A percentile compares a stretch with the other conserved stretches of the same genome.
Evolutionary conservation across 2,329 filamentous ascomycete genomes (phyloP).

Genomic region (Lachnellula hyalina): DNA sequence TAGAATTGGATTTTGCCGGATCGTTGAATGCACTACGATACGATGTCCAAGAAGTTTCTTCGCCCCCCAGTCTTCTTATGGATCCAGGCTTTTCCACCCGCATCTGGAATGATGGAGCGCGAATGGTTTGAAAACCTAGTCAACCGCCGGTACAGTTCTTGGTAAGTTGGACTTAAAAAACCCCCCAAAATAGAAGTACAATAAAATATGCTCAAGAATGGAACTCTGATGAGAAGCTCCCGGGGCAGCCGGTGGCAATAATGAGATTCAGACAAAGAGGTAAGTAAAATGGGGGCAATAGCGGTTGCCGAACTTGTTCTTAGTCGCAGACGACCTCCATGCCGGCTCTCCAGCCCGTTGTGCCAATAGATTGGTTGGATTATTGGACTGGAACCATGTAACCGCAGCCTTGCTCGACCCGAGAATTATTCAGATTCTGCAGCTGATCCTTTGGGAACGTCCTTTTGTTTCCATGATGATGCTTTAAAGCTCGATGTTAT

Average conservation of each 20-base stretch:
- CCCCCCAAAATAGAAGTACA: not conserved
- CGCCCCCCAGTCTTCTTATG: not conserved
- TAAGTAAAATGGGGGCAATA: not conserved
- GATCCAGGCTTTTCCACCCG: not conserved
- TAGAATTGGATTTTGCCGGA: slow-evolving; percentile 22
- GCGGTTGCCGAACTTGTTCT: not conserved
- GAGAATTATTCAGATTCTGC: not conserved
- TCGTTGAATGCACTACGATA: slow-evolving; percentile 8
- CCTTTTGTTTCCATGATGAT: not conserved
- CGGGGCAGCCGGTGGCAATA: not conserved
- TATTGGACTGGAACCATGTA: slow-evolving; percentile 1
- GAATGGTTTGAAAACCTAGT: not conserved
- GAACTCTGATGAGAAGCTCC: not conserved
- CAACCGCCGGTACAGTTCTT: not conserved
- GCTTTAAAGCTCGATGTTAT: not conserved
- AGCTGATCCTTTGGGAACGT: not conserved
- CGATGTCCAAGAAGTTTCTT: slow-evolving; percentile 10
- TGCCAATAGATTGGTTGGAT: not conserved
- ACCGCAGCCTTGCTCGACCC: slow-evolving; percentile 4
- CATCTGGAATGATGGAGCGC: slow-evolving; percentile 5
- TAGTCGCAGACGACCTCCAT: not conserved
- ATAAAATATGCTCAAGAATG: not conserved
- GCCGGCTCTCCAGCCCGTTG: not conserved
- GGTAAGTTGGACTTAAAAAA: too few relatives aligned
- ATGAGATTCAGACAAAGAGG: not conserved